Evolutionary conservation across 306 rosid genomes (phyloP).

Genomic region (Dalbergia cultrata): DNA sequence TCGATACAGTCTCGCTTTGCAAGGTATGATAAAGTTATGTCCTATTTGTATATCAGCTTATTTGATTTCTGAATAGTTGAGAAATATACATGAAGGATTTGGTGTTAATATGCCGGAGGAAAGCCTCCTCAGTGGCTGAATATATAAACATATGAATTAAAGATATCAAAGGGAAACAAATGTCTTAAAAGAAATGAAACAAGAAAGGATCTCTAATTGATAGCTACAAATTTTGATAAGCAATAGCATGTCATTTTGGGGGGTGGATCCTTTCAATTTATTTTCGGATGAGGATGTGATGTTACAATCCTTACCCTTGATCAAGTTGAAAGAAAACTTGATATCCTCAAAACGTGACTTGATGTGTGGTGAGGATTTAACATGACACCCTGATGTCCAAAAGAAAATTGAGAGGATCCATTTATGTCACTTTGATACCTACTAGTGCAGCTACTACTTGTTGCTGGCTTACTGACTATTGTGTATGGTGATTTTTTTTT

Average conservation of each 20-base stretch:
- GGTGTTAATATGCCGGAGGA: neutral
- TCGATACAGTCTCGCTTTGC: conserved; percentile 96
- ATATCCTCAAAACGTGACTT: no score
- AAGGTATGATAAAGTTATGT: conserved; percentile 58
- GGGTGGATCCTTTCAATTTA: no score
- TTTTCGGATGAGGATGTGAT: no score
- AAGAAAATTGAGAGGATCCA: no score
- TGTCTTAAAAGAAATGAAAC: neutral
- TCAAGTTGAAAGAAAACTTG: no score
- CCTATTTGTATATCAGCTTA: conserved; percentile 28
- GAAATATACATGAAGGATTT: neutral
- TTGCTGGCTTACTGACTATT: conserved; percentile 15
- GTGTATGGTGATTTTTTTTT: neutral
- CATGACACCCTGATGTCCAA: no score
- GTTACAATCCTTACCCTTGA: no score
- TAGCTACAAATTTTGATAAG: neutral
- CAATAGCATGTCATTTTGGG: neutral
- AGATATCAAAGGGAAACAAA: neutral
- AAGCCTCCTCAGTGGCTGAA: neutral
- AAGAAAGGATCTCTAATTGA: neutral
- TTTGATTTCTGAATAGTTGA: conserved; percentile 4
- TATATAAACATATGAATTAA: neutral
- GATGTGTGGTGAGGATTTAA: no score
- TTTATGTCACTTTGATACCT: neutral
- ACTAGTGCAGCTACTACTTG: neutral